Percentiles rank a stretch among this genome's conserved stretches.
phyloP scores from a whole-genome alignment of 768 basidiomycete genomes.

The Dentipellis sp. region DNA sequence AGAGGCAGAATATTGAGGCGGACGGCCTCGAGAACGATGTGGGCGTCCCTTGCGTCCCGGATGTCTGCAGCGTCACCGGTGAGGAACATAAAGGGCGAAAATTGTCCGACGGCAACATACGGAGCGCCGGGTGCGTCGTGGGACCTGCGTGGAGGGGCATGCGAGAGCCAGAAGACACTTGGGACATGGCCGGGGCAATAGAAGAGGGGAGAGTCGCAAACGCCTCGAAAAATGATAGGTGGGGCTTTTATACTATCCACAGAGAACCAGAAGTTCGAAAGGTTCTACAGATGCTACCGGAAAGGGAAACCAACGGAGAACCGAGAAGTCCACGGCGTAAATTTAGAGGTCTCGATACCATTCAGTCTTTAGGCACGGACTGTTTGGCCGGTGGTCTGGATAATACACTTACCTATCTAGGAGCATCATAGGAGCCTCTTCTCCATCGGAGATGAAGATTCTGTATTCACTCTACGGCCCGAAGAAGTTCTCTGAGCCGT shows the following conservation, averaged over 20 bases:
- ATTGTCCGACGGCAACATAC: neutral
- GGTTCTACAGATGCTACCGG: slow-evolving; percentile 1
- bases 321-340: neutral
- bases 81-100: neutral
- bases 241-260: slow-evolving; percentile 12
- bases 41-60: slow-evolving; percentile 73
- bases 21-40: slow-evolving; percentile 69
- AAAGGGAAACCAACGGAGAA: slow-evolving; percentile 8
- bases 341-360: slow-evolving; percentile 7
- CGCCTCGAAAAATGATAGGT: slow-evolving; percentile 1
- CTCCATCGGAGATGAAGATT: neutral
- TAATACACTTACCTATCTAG: slow-evolving; percentile 6
- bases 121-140: neutral
- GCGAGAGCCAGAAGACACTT: neutral
- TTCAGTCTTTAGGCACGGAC: slow-evolving; percentile 12
- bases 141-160: neutral
- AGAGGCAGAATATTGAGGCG: slow-evolving; percentile 61
- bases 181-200: slow-evolving; percentile 5
- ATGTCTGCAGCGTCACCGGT: slow-evolving; percentile 37
- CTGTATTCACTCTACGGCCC: slow-evolving; percentile 5
- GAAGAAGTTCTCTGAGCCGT: slow-evolving; percentile 2
- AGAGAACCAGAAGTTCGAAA: slow-evolving; percentile 8
- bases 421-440: slow-evolving; percentile 4
- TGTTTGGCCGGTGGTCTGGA: slow-evolving; percentile 9
- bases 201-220: neutral